Base-by-base conservation (phyloP, 2,329 filamentous ascomycete species). In the Colletotrichum ledebouriae region DNA sequence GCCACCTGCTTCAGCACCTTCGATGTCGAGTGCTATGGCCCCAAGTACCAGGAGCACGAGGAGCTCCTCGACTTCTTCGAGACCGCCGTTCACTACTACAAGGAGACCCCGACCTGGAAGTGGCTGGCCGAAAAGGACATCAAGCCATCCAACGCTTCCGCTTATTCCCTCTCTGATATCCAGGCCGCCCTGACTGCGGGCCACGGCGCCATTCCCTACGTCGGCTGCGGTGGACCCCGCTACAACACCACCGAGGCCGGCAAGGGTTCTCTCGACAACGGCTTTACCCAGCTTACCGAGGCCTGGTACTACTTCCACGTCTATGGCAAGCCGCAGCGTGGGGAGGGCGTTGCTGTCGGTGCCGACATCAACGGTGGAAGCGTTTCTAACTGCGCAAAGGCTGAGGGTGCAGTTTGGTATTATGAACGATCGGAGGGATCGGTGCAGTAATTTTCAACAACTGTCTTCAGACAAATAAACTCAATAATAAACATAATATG, bases 1-100 rank as follows among this genome's bases (percentile, higher is more conserved):
- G 89, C 84, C 3, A 91, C 89, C 13, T 92, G 89, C 82, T 91
- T 81, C 81, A 87, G 84, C 53, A 90, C 86, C 69, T 91, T 92
- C 74, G 87, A 91, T 73, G 78, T 82, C 6, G 84, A 86, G 34
- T 92, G 90, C 83, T 92, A 90, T 76, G 87, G 87, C 0, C 86
- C 88, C 5, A 74, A 82, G 70, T 88, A 89, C 75, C 75, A 76
- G 55, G 59, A 85, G 71, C 85, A 90, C 76, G 79, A 85, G 68
- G 89, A 91, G 25, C 83, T 91, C 1, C 80, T 89, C 39, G 86
- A 90, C 70, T 92, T 86, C 79, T 90, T 89, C 80, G 82, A 86
- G 75, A 90, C 89, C 0, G 79, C 85, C 12, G 83, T 90, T 62
- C 75, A 79, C 44, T 91, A 87, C 77, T 89, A 87, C 80, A 80